Base-by-base conservation (phyloP, 1,284 basidiomycete species). In the Gymnopus androsaceus region DNA sequence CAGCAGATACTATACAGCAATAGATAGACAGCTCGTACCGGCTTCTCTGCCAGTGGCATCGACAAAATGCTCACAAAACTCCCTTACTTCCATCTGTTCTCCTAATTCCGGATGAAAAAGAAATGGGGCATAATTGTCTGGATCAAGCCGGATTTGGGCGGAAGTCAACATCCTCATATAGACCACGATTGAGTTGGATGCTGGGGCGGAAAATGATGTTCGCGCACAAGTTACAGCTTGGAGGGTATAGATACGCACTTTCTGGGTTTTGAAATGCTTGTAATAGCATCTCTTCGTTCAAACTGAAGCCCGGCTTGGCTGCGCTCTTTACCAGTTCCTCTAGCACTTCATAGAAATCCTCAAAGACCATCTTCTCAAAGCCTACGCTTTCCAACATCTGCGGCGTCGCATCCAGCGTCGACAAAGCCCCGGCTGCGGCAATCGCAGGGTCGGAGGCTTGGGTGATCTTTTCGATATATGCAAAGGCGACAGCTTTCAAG, bases 41-140 rank as follows among this genome's bases (percentile, higher is more conserved):
- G 92, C 92, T 75, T 95, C 92, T 66, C 87, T 88, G 14, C 90
- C 88, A 46, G 85, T 78, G 1, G 90, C 84, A 61, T 95, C 91
- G 28, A 95, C 92, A 60, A 88, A 84, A 45, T 79, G 75, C 62
- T 84, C 79, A 67, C 91, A 94, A 70, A 94, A 95, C 9, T 82
- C 78, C 6, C 79, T 76, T 4, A 85, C 74, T 2, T 76, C 73
- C 64, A 91, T 78, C 2, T 70, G 77, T 46, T 84, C 80, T 34
- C 82, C 83, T 0, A 83, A 81, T 38, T 89, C 84, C 0, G 88
- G 89, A 57, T 92, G 82, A 61, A 90, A 81, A 5, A 95, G 78
- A 75, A 94, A 94, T 3, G 82, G 82, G 11, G 79, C 77, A 67
- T 87, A 94, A 53, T 77, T 71, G 12, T 84, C 83, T 1, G 81